phyloP scores from a whole-genome alignment of 1,139 yeast genomes.

The Yamadazyma sp. region DNA sequence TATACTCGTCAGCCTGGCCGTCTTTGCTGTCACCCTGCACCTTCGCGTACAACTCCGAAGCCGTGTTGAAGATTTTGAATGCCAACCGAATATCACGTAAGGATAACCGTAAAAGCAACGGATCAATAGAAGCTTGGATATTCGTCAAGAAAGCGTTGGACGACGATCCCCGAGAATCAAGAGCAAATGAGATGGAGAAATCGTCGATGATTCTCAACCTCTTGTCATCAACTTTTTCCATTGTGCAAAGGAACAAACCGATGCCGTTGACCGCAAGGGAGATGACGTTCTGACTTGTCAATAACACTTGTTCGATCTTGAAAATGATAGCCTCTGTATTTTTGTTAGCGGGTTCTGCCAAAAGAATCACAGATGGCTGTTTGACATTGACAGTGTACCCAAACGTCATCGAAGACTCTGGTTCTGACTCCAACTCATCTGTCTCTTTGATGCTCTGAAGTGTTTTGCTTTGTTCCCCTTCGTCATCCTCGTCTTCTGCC shows the following conservation, averaged over 20 bases:
- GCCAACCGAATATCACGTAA: constrained; percentile 86
- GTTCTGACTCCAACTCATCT: too few species aligned
- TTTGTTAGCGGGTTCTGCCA: constrained; percentile 72
- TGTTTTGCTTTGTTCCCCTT: not conserved
- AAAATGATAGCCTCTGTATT: constrained; percentile 89
- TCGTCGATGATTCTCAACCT: constrained; percentile 82
- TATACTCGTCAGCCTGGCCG: constrained; percentile 25
- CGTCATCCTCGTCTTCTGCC: constrained; percentile 11
- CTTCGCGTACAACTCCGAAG: constrained; percentile 54
- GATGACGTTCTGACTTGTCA: constrained; percentile 66
- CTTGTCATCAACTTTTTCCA: constrained; percentile 63
- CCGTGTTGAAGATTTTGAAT: constrained; percentile 66
- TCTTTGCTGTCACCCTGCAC: constrained; percentile 23
- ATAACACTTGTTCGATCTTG: constrained; percentile 74
- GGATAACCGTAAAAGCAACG: constrained; percentile 77
- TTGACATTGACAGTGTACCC: constrained; percentile 70
- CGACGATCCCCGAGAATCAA: constrained; percentile 71
- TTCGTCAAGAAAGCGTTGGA: constrained; percentile 57
- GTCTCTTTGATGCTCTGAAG: too few species aligned
- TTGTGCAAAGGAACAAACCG: constrained; percentile 81
- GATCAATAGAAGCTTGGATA: constrained; percentile 75
- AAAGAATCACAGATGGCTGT: constrained; percentile 74
- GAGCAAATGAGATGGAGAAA: constrained; percentile 73
- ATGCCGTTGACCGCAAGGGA: constrained; percentile 74
- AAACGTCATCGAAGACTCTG: constrained; percentile 14